Percentiles rank a stretch among this genome's conserved stretches.
These are phyloP conservation scores for barrel medic (Medicago truncatula) DNA, from an alignment of 306 rosid species.

Conservation along the genomic window DNA sequence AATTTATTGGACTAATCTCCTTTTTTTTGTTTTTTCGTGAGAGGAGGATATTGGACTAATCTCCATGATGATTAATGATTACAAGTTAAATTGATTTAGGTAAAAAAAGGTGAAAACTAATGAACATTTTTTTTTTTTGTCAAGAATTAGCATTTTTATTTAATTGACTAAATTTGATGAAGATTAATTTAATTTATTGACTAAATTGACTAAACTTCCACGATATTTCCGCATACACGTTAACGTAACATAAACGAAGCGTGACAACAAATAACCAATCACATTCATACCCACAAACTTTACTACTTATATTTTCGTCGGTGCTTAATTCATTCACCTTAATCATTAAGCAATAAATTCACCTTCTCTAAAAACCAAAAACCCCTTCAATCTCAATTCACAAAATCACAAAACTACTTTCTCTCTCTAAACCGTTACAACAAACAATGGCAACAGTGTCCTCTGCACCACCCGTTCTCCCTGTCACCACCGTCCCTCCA, in stretches of 20 bases:
- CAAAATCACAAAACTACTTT: neutral
- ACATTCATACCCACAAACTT: slow-evolving; percentile 24
- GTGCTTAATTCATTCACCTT: slow-evolving; percentile 36
- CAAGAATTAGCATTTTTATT: too few species aligned
- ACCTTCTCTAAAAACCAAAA: slow-evolving; percentile 5
- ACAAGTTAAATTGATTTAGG: too few species aligned
- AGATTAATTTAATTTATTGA: neutral
- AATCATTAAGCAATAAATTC: slow-evolving; percentile 39
- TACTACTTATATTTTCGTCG: slow-evolving; percentile 27
- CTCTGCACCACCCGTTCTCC: slow-evolving; percentile 62
- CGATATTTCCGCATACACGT: slow-evolving; percentile 25
- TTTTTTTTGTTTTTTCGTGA: too few species aligned
- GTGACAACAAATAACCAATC: neutral
- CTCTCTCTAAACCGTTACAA: slow-evolving; percentile 40
- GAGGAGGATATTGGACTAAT: too few species aligned
- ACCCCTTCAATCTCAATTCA: neutral
- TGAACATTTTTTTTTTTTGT: too few species aligned
- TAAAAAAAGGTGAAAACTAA: too few species aligned
- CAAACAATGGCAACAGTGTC: slow-evolving; percentile 49
- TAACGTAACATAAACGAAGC: slow-evolving; percentile 19
- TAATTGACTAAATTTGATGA: too few species aligned
- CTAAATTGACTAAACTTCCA: neutral
- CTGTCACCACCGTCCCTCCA: slow-evolving; percentile 50
- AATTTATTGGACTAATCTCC: too few species aligned
- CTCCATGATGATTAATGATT: too few species aligned